These are phyloP conservation scores for Tetrapisispora namnaoensis DNA, from an alignment of 805 yeast species.

Conservation along the genomic window DNA sequence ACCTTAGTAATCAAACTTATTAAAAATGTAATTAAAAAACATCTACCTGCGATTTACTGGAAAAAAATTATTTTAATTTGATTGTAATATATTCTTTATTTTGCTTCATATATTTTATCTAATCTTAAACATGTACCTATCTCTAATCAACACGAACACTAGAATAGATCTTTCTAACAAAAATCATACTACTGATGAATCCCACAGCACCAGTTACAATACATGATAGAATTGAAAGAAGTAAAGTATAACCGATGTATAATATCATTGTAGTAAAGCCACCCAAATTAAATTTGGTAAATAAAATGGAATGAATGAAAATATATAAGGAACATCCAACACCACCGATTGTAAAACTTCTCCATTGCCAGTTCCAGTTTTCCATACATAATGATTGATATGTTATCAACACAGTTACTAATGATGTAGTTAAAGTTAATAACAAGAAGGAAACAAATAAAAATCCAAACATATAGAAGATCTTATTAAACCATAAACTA, in stretches of 20 bases:
- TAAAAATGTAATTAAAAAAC: no score
- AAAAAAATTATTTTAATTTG: no score
- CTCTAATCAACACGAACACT: constrained; percentile 74
- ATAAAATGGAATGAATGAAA: constrained; percentile 69
- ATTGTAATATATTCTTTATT: no score
- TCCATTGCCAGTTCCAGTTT: constrained; percentile 97
- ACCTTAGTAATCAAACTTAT: no score
- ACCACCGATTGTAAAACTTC: constrained; percentile 82
- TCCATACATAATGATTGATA: constrained; percentile 83
- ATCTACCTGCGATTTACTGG: no score
- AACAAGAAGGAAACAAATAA: constrained; percentile 78
- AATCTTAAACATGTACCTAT: not conserved
- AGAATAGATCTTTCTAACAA: constrained; percentile 70
- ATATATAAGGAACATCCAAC: constrained; percentile 81
- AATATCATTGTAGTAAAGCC: constrained; percentile 69
- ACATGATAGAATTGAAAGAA: constrained; percentile 63
- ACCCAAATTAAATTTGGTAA: constrained; percentile 59
- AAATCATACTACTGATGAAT: constrained; percentile 59
- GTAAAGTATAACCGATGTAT: constrained; percentile 71
- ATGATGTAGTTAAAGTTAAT: constrained; percentile 69
- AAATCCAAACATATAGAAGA: constrained; percentile 97
- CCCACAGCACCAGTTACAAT: constrained; percentile 85
- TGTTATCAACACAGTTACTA: constrained; percentile 69
- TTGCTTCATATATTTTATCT: not conserved
- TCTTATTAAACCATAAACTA: constrained; percentile 87